These are phyloP conservation scores for Prillingera fragicola DNA, from an alignment of 1,284 basidiomycete species.

Conservation along the genomic window DNA sequence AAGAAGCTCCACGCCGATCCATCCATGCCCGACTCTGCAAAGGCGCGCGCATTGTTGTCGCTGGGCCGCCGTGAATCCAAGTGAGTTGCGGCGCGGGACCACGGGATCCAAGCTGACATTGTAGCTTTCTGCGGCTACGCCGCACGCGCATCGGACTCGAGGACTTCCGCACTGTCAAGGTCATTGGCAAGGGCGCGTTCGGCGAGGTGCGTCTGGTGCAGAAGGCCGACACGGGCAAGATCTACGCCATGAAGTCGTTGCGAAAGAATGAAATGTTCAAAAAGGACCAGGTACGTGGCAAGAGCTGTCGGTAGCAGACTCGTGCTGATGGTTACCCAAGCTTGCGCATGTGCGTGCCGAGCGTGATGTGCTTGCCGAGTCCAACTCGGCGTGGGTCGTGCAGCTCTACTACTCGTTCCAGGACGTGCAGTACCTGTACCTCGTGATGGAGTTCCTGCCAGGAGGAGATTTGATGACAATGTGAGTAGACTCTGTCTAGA, in stretches of 20 bases:
- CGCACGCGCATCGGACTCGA: constrained; percentile 87
- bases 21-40: constrained; percentile 72
- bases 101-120: background rate
- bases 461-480: constrained; percentile 90
- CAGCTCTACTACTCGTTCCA: constrained; percentile 99
- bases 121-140: constrained; percentile 71
- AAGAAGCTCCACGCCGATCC: constrained; percentile 73
- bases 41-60: constrained; percentile 82
- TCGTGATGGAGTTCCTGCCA: constrained; percentile 98
- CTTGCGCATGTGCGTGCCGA: constrained; percentile 98
- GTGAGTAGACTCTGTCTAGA: constrained; percentile 26
- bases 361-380: constrained; percentile 93
- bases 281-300: constrained; percentile 75
- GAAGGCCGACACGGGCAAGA: constrained; percentile 94
- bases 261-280: constrained; percentile 99
- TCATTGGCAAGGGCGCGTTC: constrained; percentile 98
- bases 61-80: constrained; percentile 87
- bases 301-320: background rate
- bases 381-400: constrained; percentile 96
- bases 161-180: constrained; percentile 95
- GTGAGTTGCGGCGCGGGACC: constrained; percentile 21
- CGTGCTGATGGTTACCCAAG: constrained; percentile 48
- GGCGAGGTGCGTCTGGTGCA: constrained; percentile 96
- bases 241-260: constrained; percentile 98
- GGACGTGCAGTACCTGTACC: constrained; percentile 88